Base-by-base conservation (phyloP, 192 early-diverging fungal genomes). In the Polychytrium aggregatum region DNA sequence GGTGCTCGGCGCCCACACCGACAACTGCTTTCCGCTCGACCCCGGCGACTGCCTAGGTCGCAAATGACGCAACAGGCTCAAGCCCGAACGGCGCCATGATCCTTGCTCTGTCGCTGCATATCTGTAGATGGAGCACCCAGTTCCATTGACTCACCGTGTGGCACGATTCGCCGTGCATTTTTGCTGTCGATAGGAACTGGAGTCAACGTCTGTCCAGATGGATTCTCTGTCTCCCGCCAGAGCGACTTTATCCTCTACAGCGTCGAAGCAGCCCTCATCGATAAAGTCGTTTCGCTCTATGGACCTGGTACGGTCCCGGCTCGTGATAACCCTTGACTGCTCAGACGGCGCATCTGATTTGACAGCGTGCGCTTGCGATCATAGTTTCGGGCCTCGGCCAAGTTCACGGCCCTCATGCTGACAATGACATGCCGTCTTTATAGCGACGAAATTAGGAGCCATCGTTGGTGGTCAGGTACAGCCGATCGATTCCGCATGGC, bases 201-300 rank as follows among this genome's bases (percentile, higher is more conserved):
- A 4, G 56, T 90, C 39, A 74, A 63, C 13, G 79, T 93, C 25
- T 63, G 82, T 45, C 67, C 49, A 16, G 88, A 98, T 60, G 94
- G 94, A 24, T 85, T 81, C 48, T 77, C 74, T 40, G 83, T 97
- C 18, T 84, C 85, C 16, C 74, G 95, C 36, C 57, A 72, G 37
- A 81, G 85, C 36, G 92, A 98, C 59, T 84, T 80, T 56, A 86
- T 97, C 45, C 78, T 98, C 57, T 98, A 95, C 76, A 82, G 87
- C 10, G 93, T 98, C 2, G 92, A 94, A 44, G 92, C 95, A 1
- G 85, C 87, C 46, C 75, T 83, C 44, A 86, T 98, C 39, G 82
- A 82, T 48, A 51, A 47, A 33, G 86, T 88, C 3, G 91, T 95
- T 24, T 64, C 55, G 29, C 63, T 78, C 47, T 96, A 85, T 64